Evolutionary conservation across 768 basidiomycete genomes (phyloP), one percentile per base, ranked within the genome.

Genomic region (Saitozyma sp.): DNA sequence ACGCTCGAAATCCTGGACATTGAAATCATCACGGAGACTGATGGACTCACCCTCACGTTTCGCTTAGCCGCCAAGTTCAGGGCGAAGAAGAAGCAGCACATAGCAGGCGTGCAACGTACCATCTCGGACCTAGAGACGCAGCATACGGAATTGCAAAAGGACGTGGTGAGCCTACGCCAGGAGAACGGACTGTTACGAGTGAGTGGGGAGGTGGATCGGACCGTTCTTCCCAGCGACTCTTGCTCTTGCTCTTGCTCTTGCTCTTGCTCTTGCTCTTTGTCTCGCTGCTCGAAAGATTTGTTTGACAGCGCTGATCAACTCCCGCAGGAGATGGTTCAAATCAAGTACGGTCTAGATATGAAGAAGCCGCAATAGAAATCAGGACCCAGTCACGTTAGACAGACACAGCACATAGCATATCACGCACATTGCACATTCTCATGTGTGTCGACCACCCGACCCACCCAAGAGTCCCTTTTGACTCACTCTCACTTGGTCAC

Each of bases 131-230:
- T 71, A 1, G 64, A 67, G 52, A 53, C n/a, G 16, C 59, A 62
- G 43, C 56, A 66, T 8, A 42, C 58, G 19, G 60, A 61, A 10
- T 40, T 71, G 17, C 50, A 56, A 14, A 50, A 50, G 19, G 61
- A 67, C 19, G 69, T 71, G 1, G 50, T 54, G 19, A 61, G 64
- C 40, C 43, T 71, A 14, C 42, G 55, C 16, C 53, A 58, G 19
- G 69, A 71, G 56, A 71, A 71, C 52, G 66, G 66, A 20, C 62
- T 71, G 14, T 50, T 71, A 19, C 57, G 58, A 49, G 69, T 70
- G 19, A 53, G 66, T 60, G 29, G 29, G 29, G 5, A 29, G 29
- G 29, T 2, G 29, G 29, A 29, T 29, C 20, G 20, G n/a, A 9
- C 5, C 29, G 29, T 16, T 6, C 54, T n/a, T 29, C 11, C 3